Evolutionary conservation across 2,329 filamentous ascomycete species (phyloP).

Genomic region (Neofusicoccum sp.): DNA sequence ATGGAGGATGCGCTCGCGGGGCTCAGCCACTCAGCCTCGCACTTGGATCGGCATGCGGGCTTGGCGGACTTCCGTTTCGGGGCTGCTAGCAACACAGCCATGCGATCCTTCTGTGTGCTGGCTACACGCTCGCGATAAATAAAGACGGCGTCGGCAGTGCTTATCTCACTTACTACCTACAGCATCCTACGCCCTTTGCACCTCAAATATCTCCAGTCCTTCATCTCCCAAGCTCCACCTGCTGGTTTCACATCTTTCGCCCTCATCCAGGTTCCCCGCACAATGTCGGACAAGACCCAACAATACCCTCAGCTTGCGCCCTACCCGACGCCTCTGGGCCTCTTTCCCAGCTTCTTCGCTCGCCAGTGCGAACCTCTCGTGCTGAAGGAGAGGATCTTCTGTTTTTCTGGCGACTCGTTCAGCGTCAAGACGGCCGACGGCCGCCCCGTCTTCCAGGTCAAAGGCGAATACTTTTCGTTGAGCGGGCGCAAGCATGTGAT

Average conservation of each 20-base stretch:
- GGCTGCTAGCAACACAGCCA: neutral
- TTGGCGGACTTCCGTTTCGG: neutral
- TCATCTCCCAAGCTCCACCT: neutral
- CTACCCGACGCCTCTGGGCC: constrained; percentile 20
- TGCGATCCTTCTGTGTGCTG: constrained; percentile 1
- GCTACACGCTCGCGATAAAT: neutral
- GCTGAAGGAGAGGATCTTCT: constrained; percentile 62
- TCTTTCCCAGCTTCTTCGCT: constrained; percentile 31
- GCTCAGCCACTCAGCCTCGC: neutral
- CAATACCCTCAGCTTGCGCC: neutral
- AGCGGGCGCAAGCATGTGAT: constrained; percentile 56
- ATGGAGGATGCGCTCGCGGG: neutral
- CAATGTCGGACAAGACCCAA: neutral
- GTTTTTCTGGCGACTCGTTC: constrained; percentile 63
- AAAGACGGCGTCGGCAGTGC: neutral
- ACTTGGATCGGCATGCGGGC: neutral
- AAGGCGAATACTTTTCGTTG: constrained; percentile 55
- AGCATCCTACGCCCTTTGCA: too few species aligned
- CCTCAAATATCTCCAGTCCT: neutral
- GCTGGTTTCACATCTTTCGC: neutral
- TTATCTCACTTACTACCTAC: neutral
- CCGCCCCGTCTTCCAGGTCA: constrained; percentile 54
- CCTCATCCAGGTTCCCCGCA: neutral
- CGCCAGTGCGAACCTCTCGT: constrained; percentile 47
- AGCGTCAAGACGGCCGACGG: constrained; percentile 58